phyloP scores from a whole-genome alignment of 2,329 filamentous ascomycete genomes.

The Onygenales sp. region DNA sequence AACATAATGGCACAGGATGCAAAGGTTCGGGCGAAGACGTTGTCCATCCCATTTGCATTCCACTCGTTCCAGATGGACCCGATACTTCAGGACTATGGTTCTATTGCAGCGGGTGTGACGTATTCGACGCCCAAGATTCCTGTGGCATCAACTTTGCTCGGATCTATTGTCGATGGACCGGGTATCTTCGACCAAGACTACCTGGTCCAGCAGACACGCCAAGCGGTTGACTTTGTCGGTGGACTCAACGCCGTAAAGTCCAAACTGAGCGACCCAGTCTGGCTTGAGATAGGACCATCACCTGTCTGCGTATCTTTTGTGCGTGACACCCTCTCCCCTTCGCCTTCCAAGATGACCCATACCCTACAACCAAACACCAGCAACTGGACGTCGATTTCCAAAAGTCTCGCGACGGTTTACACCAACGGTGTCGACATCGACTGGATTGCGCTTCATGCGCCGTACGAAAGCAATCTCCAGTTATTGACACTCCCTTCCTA shows the following conservation, averaged over 20 bases:
- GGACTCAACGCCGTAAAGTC: constrained; percentile 52
- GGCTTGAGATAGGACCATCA: constrained; percentile 64
- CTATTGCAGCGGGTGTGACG: constrained; percentile 41
- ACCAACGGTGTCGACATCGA: constrained; percentile 52
- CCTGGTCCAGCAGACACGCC: constrained; percentile 55
- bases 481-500: constrained; percentile 58
- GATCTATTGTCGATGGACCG: constrained; percentile 50
- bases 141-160: constrained; percentile 61
- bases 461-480: constrained; percentile 49
- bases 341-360: constrained; percentile 45
- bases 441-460: constrained; percentile 61
- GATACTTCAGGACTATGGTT: constrained; percentile 52
- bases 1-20: constrained; percentile 39
- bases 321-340: constrained; percentile 49
- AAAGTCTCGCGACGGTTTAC: constrained; percentile 51
- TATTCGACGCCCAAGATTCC: constrained; percentile 44
- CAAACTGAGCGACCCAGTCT: constrained; percentile 55
- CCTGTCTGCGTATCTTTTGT: constrained; percentile 61
- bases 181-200: constrained; percentile 52
- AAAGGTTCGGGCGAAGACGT: constrained; percentile 47
- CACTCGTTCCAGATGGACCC: constrained; percentile 57
- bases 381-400: constrained; percentile 54
- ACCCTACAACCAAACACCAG: constrained; percentile 55
- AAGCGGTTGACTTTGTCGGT: constrained; percentile 59
- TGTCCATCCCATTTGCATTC: constrained; percentile 59